Evolutionary conservation across 2,329 filamentous ascomycete genomes (phyloP).

Genomic region (Fusarium falciforme): DNA sequence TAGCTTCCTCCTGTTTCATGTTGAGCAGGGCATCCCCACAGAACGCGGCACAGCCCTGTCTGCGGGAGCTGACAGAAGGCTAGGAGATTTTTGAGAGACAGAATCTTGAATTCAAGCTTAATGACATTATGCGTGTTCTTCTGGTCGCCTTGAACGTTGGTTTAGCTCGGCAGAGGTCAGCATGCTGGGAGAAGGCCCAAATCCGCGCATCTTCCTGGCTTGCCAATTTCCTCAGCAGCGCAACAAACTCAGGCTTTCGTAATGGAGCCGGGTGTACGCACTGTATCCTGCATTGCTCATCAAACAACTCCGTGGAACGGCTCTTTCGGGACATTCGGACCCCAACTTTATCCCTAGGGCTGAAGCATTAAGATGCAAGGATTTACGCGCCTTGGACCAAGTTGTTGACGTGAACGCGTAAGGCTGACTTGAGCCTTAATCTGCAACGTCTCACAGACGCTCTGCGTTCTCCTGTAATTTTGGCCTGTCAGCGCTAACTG

Average conservation of each 20-base stretch:
- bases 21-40: neutral
- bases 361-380: neutral
- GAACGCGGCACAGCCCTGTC: neutral
- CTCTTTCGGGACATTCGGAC: neutral
- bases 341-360: neutral
- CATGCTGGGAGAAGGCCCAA: neutral
- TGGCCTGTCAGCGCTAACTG: neutral
- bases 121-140: neutral
- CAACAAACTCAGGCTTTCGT: neutral
- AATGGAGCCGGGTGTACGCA: neutral
- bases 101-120: neutral
- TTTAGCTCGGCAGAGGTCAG: neutral
- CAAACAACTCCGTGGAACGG: neutral
- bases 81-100: neutral
- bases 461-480: neutral
- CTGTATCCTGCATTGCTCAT: neutral
- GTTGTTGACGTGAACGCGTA: neutral
- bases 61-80: neutral
- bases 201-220: neutral
- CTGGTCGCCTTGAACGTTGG: neutral
- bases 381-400: neutral
- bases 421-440: neutral
- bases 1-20: neutral
- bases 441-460: neutral
- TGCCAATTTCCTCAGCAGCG: neutral